phyloP scores from a whole-genome alignment of 345 rosid genomes.

The Eucalyptus camaldulensis region DNA sequence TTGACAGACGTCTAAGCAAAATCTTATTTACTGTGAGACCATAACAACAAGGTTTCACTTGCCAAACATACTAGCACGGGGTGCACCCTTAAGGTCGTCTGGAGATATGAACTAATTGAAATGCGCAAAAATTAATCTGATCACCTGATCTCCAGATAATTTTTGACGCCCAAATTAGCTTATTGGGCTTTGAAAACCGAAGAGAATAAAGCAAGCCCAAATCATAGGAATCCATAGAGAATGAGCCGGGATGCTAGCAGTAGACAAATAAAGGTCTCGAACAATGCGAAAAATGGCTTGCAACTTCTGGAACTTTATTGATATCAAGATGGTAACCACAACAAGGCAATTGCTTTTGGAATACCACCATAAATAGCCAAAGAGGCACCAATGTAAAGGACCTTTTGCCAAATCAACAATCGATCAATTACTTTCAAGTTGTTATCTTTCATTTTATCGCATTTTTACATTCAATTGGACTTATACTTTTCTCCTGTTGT shows the following conservation, averaged over 20 bases:
- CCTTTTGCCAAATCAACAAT: background rate
- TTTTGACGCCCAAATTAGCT: background rate
- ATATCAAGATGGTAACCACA: background rate
- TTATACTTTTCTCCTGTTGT: no score
- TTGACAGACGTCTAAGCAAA: background rate
- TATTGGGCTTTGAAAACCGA: no score
- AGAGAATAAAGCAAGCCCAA: no score
- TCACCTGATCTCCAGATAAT: no score
- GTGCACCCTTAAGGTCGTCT: background rate
- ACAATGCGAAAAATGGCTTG: no score
- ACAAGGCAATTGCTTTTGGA: background rate
- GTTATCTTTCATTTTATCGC: background rate
- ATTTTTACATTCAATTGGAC: background rate
- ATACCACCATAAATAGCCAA: background rate
- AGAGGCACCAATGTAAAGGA: background rate
- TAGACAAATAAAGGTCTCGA: no score
- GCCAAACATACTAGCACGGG: background rate
- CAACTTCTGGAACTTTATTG: background rate
- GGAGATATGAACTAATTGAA: background rate
- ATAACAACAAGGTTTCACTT: background rate
- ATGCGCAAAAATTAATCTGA: background rate
- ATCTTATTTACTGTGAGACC: background rate
- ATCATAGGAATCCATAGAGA: no score
- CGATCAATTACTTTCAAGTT: no score
- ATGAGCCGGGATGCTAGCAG: no score